Conservation (phyloP, 352 stramenopile species). For the Globisporangium carolinianum region DNA sequence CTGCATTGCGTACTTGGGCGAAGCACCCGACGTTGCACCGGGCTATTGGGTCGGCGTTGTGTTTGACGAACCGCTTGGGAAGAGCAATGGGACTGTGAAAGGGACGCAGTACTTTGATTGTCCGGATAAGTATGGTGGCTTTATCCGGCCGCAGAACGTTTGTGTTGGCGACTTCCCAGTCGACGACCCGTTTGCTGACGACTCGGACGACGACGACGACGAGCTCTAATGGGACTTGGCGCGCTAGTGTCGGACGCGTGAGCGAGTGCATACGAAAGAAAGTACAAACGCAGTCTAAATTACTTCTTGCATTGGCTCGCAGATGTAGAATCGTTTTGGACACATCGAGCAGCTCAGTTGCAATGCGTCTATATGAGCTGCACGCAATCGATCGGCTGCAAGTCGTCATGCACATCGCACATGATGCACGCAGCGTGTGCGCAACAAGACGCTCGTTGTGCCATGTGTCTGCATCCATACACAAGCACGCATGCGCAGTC, state of each 20-base stretch:
- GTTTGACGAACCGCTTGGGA: conserved; percentile 96
- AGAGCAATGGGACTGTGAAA: conserved; percentile 90
- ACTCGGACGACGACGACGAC: conserved; percentile 60
- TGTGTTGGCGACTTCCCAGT: conserved; percentile 89
- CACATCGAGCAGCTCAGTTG: no score
- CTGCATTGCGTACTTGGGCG: conserved; percentile 88
- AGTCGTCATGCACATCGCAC: background rate
- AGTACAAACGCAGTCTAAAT: conserved; percentile 32
- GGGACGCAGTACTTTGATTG: conserved; percentile 92
- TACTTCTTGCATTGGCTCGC: conserved; percentile 29
- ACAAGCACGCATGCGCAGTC: background rate
- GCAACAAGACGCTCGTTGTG: background rate
- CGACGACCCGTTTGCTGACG: conserved; percentile 72
- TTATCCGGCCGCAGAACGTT: conserved; percentile 94
- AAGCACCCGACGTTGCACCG: conserved; percentile 84
- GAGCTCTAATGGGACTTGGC: conserved; percentile 46
- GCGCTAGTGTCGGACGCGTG: background rate
- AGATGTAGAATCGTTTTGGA: background rate
- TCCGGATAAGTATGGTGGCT: conserved; percentile 88
- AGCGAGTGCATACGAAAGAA: conserved; percentile 8
- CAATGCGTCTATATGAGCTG: no score
- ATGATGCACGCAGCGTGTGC: no score
- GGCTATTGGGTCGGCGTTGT: conserved; percentile 94
- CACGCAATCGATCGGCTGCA: conserved; percentile 1
- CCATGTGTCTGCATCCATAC: background rate